Base-by-base conservation (phyloP, 148 eudicot genomes). In the Heliosperma pusillum region DNA sequence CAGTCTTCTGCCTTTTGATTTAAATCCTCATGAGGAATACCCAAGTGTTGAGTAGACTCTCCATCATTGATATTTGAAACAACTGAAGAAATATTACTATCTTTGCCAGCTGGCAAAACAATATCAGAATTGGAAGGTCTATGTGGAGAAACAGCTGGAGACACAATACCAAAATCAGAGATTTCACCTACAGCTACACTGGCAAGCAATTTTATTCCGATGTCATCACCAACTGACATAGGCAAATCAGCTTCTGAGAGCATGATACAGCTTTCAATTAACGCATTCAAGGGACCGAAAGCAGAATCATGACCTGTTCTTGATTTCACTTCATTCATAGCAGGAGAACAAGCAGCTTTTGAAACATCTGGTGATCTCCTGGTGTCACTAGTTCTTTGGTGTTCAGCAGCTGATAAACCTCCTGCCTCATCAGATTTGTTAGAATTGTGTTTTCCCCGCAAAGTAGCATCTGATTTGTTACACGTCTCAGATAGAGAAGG, bases 181-280 rank as follows among this genome's bases (percentile, higher is more conserved):
- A 89, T 87, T 74, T 90, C 92, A 66, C 91, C 95, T 66, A 90
- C 84, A 71, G 97, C 97, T 33, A 92, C 97, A 87, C 91, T 92
- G 33, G 97, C 97, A 80, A 92, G 97, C 24, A 92, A 80, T 80
- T 90, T 90, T 86, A 92, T 88, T 33, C 97, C 97, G 77, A 81
- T 75, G 67, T 88, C 92, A 78, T 88, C 97, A 24, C 88, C 88
- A 58, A 70, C 82, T 21, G 86, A 83, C 66, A 79, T 25, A 68
- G 85, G 50, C 1, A 76, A 70, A 80, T 70, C 79, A 65, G 85
- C 90, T 81, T 88, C 92, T 50, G 92, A 83, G 66, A 79, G 83
- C 81, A 84, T 88, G 27, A 53, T 89, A 81, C 97, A 92, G 78
- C 89, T 90, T 74, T 90, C 97, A 45, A 90, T 75, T 80, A 92